These are phyloP conservation scores for Simplicillium sp. DNA, from an alignment of 2,329 filamentous ascomycete species.

Conservation along the genomic window DNA sequence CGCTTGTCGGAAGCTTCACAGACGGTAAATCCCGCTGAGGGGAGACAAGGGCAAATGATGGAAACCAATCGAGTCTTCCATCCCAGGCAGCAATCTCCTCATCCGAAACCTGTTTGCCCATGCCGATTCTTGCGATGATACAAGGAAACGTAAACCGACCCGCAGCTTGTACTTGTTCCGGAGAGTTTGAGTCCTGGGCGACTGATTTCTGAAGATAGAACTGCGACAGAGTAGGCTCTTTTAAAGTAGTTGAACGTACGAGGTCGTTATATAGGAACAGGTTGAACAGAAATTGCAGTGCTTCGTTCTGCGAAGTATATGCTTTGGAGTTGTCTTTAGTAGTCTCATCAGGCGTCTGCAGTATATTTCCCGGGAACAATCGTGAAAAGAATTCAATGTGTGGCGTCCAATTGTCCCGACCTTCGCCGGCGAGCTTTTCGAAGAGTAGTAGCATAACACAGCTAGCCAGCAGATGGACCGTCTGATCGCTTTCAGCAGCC, in stretches of 20 bases:
- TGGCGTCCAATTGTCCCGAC: slow-evolving; percentile 5
- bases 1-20: slow-evolving; percentile 1
- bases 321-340: not conserved
- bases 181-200: not conserved
- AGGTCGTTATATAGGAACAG: slow-evolving; percentile 12
- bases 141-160: slow-evolving; percentile 8
- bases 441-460: slow-evolving; percentile 10
- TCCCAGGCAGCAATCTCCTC: slow-evolving; percentile 9
- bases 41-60: slow-evolving; percentile 8
- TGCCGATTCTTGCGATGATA: slow-evolving; percentile 9
- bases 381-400: slow-evolving; percentile 8
- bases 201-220: slow-evolving; percentile 6
- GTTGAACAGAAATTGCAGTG: slow-evolving; percentile 9
- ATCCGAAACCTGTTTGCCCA: slow-evolving; percentile 8
- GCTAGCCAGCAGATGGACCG: slow-evolving; percentile 7
- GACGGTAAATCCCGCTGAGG: not conserved
- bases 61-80: slow-evolving; percentile 10
- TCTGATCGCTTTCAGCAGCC: not conserved
- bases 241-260: slow-evolving; percentile 8
- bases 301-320: not conserved
- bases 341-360: not conserved
- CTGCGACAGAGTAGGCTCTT: slow-evolving; percentile 7
- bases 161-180: too few species aligned
- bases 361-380: slow-evolving; percentile 2
- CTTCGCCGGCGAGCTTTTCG: slow-evolving; percentile 10